Evolutionary conservation across 768 basidiomycete species (phyloP), one percentile per base, ranked within the genome.

Genomic region (Mycena vitilis): DNA sequence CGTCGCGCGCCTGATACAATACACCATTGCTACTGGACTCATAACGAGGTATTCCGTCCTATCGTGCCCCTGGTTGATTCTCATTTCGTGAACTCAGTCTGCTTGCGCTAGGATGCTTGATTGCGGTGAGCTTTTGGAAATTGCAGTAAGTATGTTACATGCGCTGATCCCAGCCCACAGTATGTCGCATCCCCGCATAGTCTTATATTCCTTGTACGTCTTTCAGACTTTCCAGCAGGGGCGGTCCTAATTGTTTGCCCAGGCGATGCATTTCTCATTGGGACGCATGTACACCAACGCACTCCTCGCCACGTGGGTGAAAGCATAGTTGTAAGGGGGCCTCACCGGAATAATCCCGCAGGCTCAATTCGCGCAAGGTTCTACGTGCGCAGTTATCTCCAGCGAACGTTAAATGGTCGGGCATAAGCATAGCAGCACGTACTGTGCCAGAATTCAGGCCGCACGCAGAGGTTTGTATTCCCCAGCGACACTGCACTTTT

Each of bases 201-300:
- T 36, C 52, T 54, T 18, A 54, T 54, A 36, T 54, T 54, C 36
- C 30, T 54, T 4, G 52, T 54, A 34, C n/a, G 36, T n/a, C 30
- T n/a, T 37, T 54, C 51, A 36, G 18, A 20, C 30, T 4, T 8
- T 36, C 20, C n/a, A 10, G 30, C 34, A 2, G 25, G 13, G 18
- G 36, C 36, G 20, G 34, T 12, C 34, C 9, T 54, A 34, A 54
- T 16, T 2, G 36, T 54, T 20, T 18, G 34, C 7, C 23, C 10
- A 54, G 52, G 52, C 52, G 11, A 54, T 54, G 52, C 52, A 54
- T 37, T 54, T 54, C 30, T 54, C 52, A 4, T 37, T 54, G 52
- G 52, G 52, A 16, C 52, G 52, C 52, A 54, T 54, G 52, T 54
- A 54, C 52, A 54, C 52, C 4, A 54, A 54, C 36, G 52, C 52